Percentiles rank a stretch among this genome's conserved stretches.
Conservation (phyloP, 352 stramenopile genomes). For the Globisporangium middletonii region DNA sequence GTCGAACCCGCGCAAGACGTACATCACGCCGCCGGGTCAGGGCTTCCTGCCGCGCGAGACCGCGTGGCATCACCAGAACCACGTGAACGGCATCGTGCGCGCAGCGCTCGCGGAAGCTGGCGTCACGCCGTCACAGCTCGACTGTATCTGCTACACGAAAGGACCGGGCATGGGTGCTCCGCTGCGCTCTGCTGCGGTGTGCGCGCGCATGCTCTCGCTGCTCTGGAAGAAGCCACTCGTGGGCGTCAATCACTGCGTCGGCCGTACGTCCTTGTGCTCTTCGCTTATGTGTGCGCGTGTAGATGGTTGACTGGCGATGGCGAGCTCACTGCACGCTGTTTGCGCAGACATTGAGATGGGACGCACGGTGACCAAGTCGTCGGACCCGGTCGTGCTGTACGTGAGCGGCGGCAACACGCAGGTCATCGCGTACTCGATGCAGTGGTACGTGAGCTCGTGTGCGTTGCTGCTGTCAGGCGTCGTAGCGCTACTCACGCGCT, state of each 20-base stretch:
- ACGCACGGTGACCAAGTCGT: constrained; percentile 91
- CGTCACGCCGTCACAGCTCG: constrained; percentile 77
- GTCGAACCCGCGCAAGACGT: constrained; percentile 99
- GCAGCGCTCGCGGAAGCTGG: constrained; percentile 92
- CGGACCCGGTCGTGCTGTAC: constrained; percentile 98
- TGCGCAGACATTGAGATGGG: constrained; percentile 99
- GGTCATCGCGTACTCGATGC: constrained; percentile 88
- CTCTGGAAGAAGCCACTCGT: constrained; percentile 95
- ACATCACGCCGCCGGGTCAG: constrained; percentile 95
- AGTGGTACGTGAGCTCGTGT: constrained; percentile 32
- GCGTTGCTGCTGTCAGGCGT: not conserved
- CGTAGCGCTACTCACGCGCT: constrained; percentile 5
- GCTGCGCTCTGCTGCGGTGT: constrained; percentile 94
- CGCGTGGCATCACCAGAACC: constrained; percentile 98
- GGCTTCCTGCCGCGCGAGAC: constrained; percentile 99
- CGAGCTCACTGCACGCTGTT: not conserved
- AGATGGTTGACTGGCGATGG: not conserved
- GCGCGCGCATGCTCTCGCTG: constrained; percentile 91
- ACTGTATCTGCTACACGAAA: constrained; percentile 95
- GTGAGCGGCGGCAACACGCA: constrained; percentile 99
- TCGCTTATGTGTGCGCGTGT: constrained; percentile 4
- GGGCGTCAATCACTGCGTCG: constrained; percentile 99
- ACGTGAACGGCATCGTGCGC: constrained; percentile 94
- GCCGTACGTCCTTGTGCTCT: constrained; percentile 47
- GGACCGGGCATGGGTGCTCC: constrained; percentile 98